These are phyloP conservation scores for Eurotiales sp. DNA, from an alignment of 2,329 filamentous ascomycete species.

Conservation along the genomic window DNA sequence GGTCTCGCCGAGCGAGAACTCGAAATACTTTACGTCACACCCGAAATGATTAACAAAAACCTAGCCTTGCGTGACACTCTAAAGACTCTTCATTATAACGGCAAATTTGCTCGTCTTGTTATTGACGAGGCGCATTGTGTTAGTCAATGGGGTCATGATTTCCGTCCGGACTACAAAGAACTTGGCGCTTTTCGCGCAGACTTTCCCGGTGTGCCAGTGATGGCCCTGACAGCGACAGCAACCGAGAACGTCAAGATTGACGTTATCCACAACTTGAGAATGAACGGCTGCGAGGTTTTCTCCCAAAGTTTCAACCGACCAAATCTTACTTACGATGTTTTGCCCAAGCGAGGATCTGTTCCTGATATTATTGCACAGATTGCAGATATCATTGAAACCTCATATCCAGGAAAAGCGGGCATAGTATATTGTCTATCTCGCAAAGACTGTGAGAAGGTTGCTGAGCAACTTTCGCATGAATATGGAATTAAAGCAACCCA, in stretches of 20 bases:
- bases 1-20: slow-evolving; percentile 69
- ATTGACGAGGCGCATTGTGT: slow-evolving; percentile 99
- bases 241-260: slow-evolving; percentile 90
- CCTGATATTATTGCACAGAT: slow-evolving; percentile 52
- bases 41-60: slow-evolving; percentile 92
- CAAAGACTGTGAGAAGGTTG: slow-evolving; percentile 76
- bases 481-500: slow-evolving; percentile 70
- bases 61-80: slow-evolving; percentile 63
- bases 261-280: slow-evolving; percentile 85
- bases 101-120: slow-evolving; percentile 80
- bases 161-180: slow-evolving; percentile 90
- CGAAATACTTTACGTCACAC: slow-evolving; percentile 89
- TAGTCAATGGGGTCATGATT: slow-evolving; percentile 98
- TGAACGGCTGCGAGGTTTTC: slow-evolving; percentile 72
- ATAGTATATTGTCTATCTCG: slow-evolving; percentile 92
- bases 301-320: slow-evolving; percentile 96
- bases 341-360: slow-evolving; percentile 61
- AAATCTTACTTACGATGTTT: slow-evolving; percentile 86
- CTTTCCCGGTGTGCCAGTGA: slow-evolving; percentile 78
- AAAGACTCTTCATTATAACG: slow-evolving; percentile 62
- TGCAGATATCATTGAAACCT: slow-evolving; percentile 59
- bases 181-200: slow-evolving; percentile 69
- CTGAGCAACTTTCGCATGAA: slow-evolving; percentile 59
- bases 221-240: slow-evolving; percentile 93
- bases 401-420: slow-evolving; percentile 70